Conservation (phyloP, 495 filamentous ascomycete genomes). For the Hapsidospora chrysogenum region DNA sequence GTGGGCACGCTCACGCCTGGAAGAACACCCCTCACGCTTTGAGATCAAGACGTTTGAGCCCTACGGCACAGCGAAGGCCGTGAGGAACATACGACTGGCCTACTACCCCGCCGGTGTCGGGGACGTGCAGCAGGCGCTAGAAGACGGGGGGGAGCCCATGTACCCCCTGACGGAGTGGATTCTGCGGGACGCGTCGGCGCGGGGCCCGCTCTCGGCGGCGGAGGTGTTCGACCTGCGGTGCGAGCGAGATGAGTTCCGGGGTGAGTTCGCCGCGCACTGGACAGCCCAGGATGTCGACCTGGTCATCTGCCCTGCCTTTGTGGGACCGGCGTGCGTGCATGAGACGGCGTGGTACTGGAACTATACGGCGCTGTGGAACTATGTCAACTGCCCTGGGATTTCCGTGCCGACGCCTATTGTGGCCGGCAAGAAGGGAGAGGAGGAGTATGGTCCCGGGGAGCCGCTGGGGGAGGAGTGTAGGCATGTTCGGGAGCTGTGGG, state of each 20-base stretch:
- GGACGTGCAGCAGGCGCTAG: slow-evolving; percentile 28
- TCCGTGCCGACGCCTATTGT: slow-evolving; percentile 6
- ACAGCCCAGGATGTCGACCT: slow-evolving; percentile 40
- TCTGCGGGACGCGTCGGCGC: slow-evolving; percentile 29
- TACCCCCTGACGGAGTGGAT: slow-evolving; percentile 32
- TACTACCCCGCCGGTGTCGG: slow-evolving; percentile 41
- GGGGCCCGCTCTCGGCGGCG: slow-evolving; percentile 33
- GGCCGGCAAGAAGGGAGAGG: slow-evolving; percentile 1
- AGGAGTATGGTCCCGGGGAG: slow-evolving; percentile 1
- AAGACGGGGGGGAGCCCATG: slow-evolving; percentile 40
- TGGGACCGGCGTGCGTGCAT: slow-evolving; percentile 41
- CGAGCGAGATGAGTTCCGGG: slow-evolving; percentile 23
- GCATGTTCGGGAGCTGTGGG: slow-evolving; percentile 6
- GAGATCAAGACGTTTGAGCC: slow-evolving; percentile 31
- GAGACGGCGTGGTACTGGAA: slow-evolving; percentile 49
- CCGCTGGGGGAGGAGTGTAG: slow-evolving; percentile 1
- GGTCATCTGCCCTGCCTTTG: slow-evolving; percentile 47
- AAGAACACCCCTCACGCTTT: slow-evolving; percentile 20
- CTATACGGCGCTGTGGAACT: slow-evolving; percentile 58
- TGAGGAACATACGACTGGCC: slow-evolving; percentile 27
- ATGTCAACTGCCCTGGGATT: slow-evolving; percentile 40
- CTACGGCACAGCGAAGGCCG: slow-evolving; percentile 21
- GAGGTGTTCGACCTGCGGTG: slow-evolving; percentile 35
- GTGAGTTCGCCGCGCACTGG: slow-evolving; percentile 38
- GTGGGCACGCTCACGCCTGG: slow-evolving; percentile 33